A percentile compares a stretch with the other conserved stretches of the same genome.
Evolutionary conservation across 2,329 filamentous ascomycete species (phyloP).

Genomic region (Cladosporium sp.): DNA sequence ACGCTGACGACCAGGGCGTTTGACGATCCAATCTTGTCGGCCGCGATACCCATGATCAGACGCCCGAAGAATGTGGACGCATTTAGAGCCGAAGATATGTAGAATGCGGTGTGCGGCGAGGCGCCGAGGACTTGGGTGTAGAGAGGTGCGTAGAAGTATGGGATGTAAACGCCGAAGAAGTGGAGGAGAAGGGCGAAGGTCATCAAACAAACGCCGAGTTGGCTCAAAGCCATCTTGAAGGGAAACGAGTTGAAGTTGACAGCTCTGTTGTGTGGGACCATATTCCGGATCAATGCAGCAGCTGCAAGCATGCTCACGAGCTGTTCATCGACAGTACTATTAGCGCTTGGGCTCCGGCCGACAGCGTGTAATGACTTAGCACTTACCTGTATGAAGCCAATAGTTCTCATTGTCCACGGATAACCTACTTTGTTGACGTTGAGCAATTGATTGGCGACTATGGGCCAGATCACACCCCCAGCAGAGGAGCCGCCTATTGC

Average conservation of each 20-base stretch:
- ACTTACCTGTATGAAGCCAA: no score
- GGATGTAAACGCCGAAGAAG: not conserved
- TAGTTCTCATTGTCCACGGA: no score
- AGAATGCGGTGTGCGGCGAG: not conserved
- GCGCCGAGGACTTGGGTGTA: not conserved
- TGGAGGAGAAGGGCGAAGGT: not conserved
- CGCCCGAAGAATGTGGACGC: not conserved
- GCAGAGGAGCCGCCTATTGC: no score
- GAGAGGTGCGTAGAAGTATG: not conserved
- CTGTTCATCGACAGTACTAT: no score
- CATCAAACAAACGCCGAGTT: not conserved
- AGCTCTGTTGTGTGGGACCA: not conserved
- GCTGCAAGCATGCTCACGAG: no score
- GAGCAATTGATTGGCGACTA: no score
- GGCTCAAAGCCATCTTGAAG: not conserved
- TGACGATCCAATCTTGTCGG: not conserved
- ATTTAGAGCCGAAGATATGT: not conserved
- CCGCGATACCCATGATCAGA: not conserved
- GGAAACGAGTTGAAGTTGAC: not conserved
- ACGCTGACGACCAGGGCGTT: not conserved
- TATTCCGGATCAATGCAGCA: not conserved
- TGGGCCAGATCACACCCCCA: no score
- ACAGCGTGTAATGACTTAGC: no score
- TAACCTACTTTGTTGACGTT: no score
- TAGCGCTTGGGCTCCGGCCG: no score